Evolutionary conservation across 345 rosid species (phyloP).

Genomic region (Reutealis trisperma): DNA sequence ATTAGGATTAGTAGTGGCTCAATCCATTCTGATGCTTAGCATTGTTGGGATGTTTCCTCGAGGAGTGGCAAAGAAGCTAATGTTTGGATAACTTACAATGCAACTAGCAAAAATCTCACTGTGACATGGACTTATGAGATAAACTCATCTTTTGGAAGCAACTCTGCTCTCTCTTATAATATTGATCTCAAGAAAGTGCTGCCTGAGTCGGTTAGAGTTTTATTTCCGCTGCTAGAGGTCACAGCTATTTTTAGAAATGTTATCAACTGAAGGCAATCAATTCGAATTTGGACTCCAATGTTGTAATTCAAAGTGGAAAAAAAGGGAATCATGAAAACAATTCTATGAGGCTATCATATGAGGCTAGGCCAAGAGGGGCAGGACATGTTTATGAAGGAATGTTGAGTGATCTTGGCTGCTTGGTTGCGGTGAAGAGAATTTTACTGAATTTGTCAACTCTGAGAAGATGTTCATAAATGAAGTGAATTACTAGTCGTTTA

Average conservation of each 20-base stretch:
- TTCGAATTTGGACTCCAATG: conserved; percentile 11
- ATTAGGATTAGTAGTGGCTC: conserved; percentile 29
- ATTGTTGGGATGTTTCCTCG: conserved; percentile 1
- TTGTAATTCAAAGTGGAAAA: too few relatives aligned
- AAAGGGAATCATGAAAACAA: too few relatives aligned
- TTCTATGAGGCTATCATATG: too few relatives aligned
- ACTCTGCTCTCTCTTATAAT: conserved; percentile 16
- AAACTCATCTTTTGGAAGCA: neutral
- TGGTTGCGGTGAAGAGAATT: too few relatives aligned
- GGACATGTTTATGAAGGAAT: too few relatives aligned
- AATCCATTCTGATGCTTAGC: neutral
- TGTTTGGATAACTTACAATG: conserved; percentile 25
- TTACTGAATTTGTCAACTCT: too few relatives aligned
- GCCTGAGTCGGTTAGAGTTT: conserved; percentile 17
- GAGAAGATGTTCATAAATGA: too few relatives aligned
- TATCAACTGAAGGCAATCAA: conserved; percentile 11
- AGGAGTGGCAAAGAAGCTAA: conserved; percentile 4
- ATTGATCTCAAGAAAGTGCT: conserved; percentile 13
- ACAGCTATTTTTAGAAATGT: neutral
- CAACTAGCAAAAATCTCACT: conserved; percentile 11
- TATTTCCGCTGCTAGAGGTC: conserved; percentile 12
- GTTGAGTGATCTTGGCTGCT: too few relatives aligned
- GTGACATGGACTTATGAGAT: conserved; percentile 10
- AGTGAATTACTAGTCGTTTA: too few relatives aligned
- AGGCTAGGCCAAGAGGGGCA: too few relatives aligned